phyloP scores from a whole-genome alignment of 83 land plant species.

The Thuja plicata region DNA sequence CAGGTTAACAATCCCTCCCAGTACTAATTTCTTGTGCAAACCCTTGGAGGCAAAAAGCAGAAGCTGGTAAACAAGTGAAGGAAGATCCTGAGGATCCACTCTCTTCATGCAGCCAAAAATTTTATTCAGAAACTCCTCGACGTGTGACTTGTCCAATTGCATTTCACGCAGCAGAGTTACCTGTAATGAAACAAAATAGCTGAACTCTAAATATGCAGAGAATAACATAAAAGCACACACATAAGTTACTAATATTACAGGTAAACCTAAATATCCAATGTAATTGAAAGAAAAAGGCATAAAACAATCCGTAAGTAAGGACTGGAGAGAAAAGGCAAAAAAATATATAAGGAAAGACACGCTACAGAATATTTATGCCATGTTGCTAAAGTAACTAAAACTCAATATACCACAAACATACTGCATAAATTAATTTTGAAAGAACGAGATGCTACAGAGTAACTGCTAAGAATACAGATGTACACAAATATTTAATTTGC shows the following conservation, averaged over 20 bases:
- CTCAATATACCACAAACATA: no score
- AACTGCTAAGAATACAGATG: neutral
- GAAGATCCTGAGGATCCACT: constrained; percentile 77
- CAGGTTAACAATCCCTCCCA: constrained; percentile 65
- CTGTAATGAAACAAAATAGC: neutral
- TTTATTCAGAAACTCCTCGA: constrained; percentile 52
- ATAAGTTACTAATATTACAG: neutral
- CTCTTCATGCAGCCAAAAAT: constrained; percentile 58
- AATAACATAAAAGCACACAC: neutral
- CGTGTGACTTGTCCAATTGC: constrained; percentile 20
- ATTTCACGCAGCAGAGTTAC: neutral
- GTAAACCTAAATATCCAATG: neutral
- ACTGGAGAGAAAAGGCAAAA: neutral
- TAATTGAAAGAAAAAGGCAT: neutral
- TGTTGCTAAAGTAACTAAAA: neutral
- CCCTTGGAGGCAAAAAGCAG: constrained; percentile 77
- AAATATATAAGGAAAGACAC: neutral
- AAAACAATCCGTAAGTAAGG: neutral
- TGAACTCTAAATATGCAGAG: neutral
- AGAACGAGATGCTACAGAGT: neutral
- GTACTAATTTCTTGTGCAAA: constrained; percentile 46
- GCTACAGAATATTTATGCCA: neutral
- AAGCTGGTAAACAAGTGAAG: constrained; percentile 78
- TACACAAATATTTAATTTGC: neutral
- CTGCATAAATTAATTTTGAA: neutral